Conservation (phyloP, 2,329 filamentous ascomycete genomes). For the Penicillium concentricum region DNA sequence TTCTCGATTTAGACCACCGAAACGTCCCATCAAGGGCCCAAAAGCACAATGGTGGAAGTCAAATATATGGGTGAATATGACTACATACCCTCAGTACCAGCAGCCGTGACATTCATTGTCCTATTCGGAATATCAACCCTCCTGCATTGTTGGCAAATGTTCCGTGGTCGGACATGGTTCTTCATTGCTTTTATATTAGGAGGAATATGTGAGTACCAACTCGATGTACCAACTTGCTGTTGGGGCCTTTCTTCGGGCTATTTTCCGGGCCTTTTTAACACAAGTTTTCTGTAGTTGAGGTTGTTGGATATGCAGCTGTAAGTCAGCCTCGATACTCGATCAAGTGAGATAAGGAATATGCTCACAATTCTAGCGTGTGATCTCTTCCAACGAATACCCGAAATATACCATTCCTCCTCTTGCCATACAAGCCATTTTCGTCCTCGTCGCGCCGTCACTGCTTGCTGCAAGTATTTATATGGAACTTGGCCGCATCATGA, state of each 20-base stretch:
- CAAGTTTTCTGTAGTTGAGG: neutral
- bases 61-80: neutral
- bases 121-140: neutral
- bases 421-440: constrained; percentile 27
- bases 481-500: constrained; percentile 29
- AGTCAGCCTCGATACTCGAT: neutral
- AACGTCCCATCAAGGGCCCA: too few relatives aligned
- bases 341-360: neutral
- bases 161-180: neutral
- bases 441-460: constrained; percentile 32
- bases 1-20: neutral
- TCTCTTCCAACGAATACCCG: neutral
- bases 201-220: neutral
- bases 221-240: neutral
- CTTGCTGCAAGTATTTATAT: constrained; percentile 35
- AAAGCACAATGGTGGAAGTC: neutral
- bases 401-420: neutral
- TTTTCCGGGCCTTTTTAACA: neutral
- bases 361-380: neutral
- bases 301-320: neutral
- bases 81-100: neutral
- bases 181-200: neutral
- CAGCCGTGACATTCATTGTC: neutral
- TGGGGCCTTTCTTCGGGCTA: neutral
- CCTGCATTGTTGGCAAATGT: neutral